Evolutionary conservation across 441 rosid species (phyloP).

Genomic region (Kokia cookei): DNA sequence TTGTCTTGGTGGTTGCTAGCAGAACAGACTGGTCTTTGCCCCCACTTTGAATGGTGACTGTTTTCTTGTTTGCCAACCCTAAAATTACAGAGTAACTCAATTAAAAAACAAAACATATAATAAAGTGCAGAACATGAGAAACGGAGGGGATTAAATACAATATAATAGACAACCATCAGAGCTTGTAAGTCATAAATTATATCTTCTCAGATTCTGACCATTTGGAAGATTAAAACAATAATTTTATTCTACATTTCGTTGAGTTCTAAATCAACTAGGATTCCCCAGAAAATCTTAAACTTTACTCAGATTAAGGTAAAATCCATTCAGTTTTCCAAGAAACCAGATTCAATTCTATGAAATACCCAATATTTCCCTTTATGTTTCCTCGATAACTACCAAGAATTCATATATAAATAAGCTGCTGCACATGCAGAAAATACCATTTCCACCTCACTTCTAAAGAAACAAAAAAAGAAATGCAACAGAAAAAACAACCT

Average conservation of each 20-base stretch:
- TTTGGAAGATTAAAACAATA: neutral
- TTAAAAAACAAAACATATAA: neutral
- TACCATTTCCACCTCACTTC: neutral
- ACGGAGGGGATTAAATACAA: neutral
- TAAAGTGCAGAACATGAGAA: neutral
- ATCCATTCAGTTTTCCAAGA: neutral
- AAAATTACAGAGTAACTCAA: neutral
- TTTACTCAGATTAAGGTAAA: neutral
- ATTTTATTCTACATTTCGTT: too few species aligned
- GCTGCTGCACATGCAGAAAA: neutral
- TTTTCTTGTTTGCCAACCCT: constrained; percentile 82
- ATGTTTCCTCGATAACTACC: neutral
- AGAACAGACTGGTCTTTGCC: constrained; percentile 61
- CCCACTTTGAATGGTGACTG: constrained; percentile 61
- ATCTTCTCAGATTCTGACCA: neutral
- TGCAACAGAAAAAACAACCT: neutral
- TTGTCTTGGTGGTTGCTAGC: constrained; percentile 73
- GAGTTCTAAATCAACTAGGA: neutral
- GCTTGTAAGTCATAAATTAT: neutral
- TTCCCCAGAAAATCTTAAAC: neutral
- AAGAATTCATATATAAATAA: neutral
- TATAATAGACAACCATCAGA: neutral
- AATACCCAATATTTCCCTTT: neutral
- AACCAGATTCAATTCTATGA: neutral
- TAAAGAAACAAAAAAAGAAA: neutral